phyloP scores from a whole-genome alignment of 805 yeast genomes.

The Metschnikowia orientalis region DNA sequence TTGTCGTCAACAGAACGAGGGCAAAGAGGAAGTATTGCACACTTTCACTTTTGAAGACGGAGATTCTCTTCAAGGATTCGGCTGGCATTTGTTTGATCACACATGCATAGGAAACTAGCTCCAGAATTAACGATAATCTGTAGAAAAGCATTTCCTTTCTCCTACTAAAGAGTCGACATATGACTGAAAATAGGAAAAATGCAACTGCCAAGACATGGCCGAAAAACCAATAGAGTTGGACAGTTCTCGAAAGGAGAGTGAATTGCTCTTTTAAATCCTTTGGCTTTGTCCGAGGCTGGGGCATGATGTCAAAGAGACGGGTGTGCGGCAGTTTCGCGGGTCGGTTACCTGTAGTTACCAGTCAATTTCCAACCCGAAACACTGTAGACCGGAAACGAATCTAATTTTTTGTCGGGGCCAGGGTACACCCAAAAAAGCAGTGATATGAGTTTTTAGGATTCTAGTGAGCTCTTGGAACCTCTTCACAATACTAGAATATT shows the following conservation, averaged over 20 bases:
- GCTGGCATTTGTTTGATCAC: conserved; percentile 53
- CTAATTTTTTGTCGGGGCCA: too few species aligned
- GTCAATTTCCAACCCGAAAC: too few species aligned
- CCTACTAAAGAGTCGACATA: conserved; percentile 40
- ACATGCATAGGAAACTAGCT: conserved; percentile 57
- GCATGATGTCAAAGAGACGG: too few species aligned
- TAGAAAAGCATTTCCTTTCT: conserved; percentile 26
- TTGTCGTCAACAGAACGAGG: conserved; percentile 24
- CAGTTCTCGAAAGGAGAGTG: conserved; percentile 11
- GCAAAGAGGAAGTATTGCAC: conserved; percentile 37
- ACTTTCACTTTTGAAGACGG: conserved; percentile 37
- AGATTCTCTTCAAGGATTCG: conserved; percentile 7
- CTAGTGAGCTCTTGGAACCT: too few species aligned
- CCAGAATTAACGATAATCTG: conserved; percentile 41
- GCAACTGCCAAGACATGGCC: conserved; percentile 52
- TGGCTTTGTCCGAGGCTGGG: too few species aligned
- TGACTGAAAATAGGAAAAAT: conserved; percentile 36
- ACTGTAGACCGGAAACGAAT: too few species aligned
- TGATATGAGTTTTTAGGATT: too few species aligned
- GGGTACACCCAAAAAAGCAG: too few species aligned
- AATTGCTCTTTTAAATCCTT: too few species aligned
- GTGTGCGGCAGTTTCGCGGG: too few species aligned
- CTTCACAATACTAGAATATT: too few species aligned
- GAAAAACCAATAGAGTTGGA: conserved; percentile 65
- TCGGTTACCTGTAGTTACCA: too few species aligned